Evolutionary conservation across 306 rosid genomes (phyloP), one percentile per base, ranked within the genome.

Genomic region (Begonia loranthoides): DNA sequence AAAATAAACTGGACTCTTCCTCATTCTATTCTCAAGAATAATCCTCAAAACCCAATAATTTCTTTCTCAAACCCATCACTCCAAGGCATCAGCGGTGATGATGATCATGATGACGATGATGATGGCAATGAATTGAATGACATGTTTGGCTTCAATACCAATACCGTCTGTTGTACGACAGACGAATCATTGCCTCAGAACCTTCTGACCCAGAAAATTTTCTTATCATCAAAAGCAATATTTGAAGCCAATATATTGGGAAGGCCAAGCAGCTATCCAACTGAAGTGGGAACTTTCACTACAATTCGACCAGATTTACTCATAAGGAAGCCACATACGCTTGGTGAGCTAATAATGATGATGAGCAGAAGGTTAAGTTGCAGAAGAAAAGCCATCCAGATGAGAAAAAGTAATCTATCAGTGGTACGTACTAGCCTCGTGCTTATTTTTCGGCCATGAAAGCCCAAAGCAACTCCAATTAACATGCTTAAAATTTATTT

Each of bases 171-270:
- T 54, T 75, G 66, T 55, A 74, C 64, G 50, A 38, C 67, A 12
- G 63, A 73, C 16, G 64, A 72, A 36, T 65, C 72, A 13, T 55
- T 43, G 5, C n/a, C 59, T 69, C 74, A 14, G 70, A 2, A 28
- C 9, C 36, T 57, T 63, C 73, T 5, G 74, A 71, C 13, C 15
- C 72, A 21, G 75, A 72, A 67, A 80, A 80, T 62, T 70, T 79
- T 60, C 58, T 77, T 50, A 80, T 70, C 83, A 57, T 63, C 78
- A 28, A 15, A 17, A n/a, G 60, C 54, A 44, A 46, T 67, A 50
- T 74, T 80, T 14, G 33, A 36, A 11, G 81, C 72, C 11, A 63
- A 10, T 11, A 43, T 69, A 54, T 81, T 77, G 46, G 15, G 4
- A 43, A 11, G 15, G 15, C 4, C 47, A 12, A n/a, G 13, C 47